These are phyloP conservation scores for Olyra latifolia DNA, from an alignment of 176 grass and related monocot genomes.

Conservation along the genomic window DNA sequence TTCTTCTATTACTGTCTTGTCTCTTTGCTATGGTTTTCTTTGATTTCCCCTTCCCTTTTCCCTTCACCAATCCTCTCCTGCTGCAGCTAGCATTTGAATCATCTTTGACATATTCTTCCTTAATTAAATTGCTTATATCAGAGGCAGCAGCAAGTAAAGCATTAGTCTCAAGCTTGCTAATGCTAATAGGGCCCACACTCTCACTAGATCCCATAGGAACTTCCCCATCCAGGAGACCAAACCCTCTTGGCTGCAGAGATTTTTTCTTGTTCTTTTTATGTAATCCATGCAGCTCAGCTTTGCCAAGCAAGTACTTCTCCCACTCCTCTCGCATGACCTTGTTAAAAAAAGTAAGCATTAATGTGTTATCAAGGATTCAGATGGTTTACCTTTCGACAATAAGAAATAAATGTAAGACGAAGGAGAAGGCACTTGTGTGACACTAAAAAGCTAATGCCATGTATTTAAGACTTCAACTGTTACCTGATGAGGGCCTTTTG, in stretches of 20 bases:
- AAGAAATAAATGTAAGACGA: slow-evolving; percentile 20
- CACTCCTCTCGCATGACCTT: slow-evolving; percentile 89
- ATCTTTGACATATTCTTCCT: slow-evolving; percentile 45
- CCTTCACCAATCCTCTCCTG: slow-evolving; percentile 40
- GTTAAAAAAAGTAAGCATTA: slow-evolving; percentile 27
- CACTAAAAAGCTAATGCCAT: not conserved
- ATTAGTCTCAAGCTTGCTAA: slow-evolving; percentile 77
- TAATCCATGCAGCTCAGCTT: slow-evolving; percentile 71
- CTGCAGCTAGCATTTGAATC: slow-evolving; percentile 40
- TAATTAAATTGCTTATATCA: slow-evolving; percentile 61
- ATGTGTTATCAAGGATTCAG: slow-evolving; percentile 11
- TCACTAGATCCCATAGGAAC: slow-evolving; percentile 58
- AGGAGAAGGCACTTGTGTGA: not conserved
- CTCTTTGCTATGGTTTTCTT: slow-evolving; percentile 49
- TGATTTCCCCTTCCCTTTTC: slow-evolving; percentile 55
- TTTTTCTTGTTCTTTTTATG: slow-evolving; percentile 66
- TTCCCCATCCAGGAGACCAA: slow-evolving; percentile 87
- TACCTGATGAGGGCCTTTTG: slow-evolving; percentile 68
- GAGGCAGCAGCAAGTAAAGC: slow-evolving; percentile 81
- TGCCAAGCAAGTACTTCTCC: slow-evolving; percentile 93
- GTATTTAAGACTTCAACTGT: slow-evolving; percentile 17
- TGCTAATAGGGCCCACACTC: slow-evolving; percentile 55
- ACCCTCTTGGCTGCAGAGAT: slow-evolving; percentile 82
- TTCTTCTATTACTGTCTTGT: slow-evolving; percentile 36
- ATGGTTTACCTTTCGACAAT: slow-evolving; percentile 19